Base-by-base conservation (phyloP, 305 asterid species). In the Fraxinus platypoda region DNA sequence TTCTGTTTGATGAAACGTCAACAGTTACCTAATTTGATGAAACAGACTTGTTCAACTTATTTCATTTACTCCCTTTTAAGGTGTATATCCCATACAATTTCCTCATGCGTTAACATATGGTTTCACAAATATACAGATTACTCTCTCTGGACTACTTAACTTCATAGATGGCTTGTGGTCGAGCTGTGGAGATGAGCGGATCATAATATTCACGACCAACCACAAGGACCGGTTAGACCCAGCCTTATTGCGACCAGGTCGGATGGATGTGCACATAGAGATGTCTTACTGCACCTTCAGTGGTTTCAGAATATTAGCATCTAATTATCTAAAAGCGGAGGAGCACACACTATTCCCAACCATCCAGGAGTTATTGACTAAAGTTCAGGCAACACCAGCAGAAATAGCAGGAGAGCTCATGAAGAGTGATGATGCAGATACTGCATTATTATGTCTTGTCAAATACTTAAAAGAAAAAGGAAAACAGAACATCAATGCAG, bases 141-240 rank as follows among this genome's bases (percentile, higher is more conserved):
- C 94, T 3, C 84, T 94, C 19, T 92, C 98, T 2, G 97, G 97
- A 78, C 80, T 92, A 52, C 91, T 94, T 1, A 92, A 94, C 88
- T 92, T 94, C 66, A 87, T 92, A 6, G 98, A 94, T 85, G 98
- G 98, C 13, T 78, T 94, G 85, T 94, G 97, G 98, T 94, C 97
- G 9, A 90, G 98, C 83, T 91, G 94, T 30, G 97, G 97, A 9
- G 97, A 93, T 38, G 97, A 93, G 83, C 86, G 93, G 76, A 93
- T 93, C 85, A 89, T 93, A 79, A 90, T 90, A 71, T 92, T 94
- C 87, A 94, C 98, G 1, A 94, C 97, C 35, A 94, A 94, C 76
- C 95, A 91, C 85, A 94, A 87, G 88, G 87, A 91, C 81, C 79
- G 93, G n/a, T 81, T 94, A 19, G 97, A 94, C 84, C 89, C 92